Conservation (phyloP, 805 yeast genomes). For the Kurtzmaniella cleridarum region DNA sequence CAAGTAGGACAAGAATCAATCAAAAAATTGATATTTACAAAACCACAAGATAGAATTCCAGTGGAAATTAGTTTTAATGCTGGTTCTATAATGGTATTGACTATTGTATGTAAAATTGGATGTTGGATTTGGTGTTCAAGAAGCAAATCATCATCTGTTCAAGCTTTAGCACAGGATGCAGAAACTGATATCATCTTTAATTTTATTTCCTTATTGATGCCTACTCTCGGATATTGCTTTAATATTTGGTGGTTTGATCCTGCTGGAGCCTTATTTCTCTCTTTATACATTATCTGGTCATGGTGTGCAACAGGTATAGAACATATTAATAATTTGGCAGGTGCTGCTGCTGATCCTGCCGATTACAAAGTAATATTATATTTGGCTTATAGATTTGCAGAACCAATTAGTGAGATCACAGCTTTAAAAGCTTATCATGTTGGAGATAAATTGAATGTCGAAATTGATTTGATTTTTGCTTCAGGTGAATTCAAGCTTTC, state of each 20-base stretch:
- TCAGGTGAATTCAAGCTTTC: conserved; percentile 38
- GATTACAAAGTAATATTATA: conserved; percentile 67
- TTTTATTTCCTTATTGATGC: conserved; percentile 64
- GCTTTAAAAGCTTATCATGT: conserved; percentile 70
- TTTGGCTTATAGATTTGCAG: conserved; percentile 64
- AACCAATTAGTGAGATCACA: conserved; percentile 57
- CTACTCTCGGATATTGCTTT: conserved; percentile 49
- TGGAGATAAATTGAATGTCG: conserved; percentile 73
- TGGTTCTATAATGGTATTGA: conserved; percentile 52
- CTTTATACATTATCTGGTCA: conserved; percentile 54
- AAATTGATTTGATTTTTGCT: conserved; percentile 61
- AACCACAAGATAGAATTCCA: conserved; percentile 26
- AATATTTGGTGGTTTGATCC: conserved; percentile 71
- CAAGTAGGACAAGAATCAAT: conserved; percentile 68
- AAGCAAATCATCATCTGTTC: conserved; percentile 60
- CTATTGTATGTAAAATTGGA: conserved; percentile 53
- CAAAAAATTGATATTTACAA: conserved; percentile 36
- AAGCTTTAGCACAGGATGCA: conserved; percentile 80
- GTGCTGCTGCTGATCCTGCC: conserved; percentile 57
- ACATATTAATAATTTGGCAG: conserved; percentile 71
- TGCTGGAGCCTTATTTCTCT: conserved; percentile 60
- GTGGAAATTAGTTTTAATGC: conserved; percentile 49
- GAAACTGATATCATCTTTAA: conserved; percentile 73
- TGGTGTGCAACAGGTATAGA: conserved; percentile 66
- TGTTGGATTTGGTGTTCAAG: conserved; percentile 62